Conservation (phyloP, 176 grass and related monocot species). For the barley (Hordeum vulgare) region MorexV3_pseudomolecules_assembly NC_058522.1:369484621-369485120, state of each 20-base stretch:
- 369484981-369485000: neutral
- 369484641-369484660: conserved; percentile 57
- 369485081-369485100: conserved; percentile 69
- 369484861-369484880: neutral
- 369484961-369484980: neutral
- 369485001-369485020: neutral
- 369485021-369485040: neutral
- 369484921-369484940: neutral
- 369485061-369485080: neutral
- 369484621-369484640: conserved; percentile 79
- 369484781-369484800: neutral
- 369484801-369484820: neutral
- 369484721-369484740: neutral
- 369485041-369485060: neutral
- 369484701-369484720: conserved; percentile 43
- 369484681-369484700: conserved; percentile 73
- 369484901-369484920: neutral
- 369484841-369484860: neutral
- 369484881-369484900: neutral
- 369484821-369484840: neutral
- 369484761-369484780: neutral
- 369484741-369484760: neutral
- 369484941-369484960: neutral
- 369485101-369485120: conserved; percentile 79
- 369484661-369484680: conserved; percentile 71